A percentile compares a stretch with the other conserved stretches of the same genome.
phyloP scores from a whole-genome alignment of 768 basidiomycete genomes.

The Vararia minispora region DNA sequence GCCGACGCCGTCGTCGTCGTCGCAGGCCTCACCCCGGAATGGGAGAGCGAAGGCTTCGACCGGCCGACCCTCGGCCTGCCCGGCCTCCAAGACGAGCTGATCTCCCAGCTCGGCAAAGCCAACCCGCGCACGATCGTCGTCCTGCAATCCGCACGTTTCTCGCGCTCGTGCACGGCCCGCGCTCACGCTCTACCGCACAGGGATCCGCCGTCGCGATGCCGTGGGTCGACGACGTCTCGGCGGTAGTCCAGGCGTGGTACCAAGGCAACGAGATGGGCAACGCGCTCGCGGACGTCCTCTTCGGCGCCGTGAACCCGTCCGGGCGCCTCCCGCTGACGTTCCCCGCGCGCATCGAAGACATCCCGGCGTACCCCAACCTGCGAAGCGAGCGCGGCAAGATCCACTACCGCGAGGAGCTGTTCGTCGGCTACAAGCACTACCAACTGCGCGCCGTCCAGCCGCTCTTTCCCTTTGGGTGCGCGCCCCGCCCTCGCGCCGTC shows the following conservation, averaged over 20 bases:
- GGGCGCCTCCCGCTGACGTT: conserved; percentile 52
- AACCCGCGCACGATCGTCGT: conserved; percentile 51
- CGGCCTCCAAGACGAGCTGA: conserved; percentile 47
- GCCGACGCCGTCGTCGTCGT: conserved; percentile 49
- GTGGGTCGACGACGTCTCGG: conserved; percentile 45
- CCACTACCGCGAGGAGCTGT: conserved; percentile 48
- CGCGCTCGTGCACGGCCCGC: not conserved
- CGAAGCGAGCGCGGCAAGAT: conserved; percentile 45
- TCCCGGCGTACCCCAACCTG: conserved; percentile 48
- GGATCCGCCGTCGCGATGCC: conserved; percentile 69
- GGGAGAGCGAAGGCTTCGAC: conserved; percentile 72
- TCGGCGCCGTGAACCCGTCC: conserved; percentile 48
- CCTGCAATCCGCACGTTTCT: conserved; percentile 44
- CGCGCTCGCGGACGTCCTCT: conserved; percentile 54
- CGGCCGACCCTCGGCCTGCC: conserved; percentile 50
- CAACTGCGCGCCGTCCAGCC: conserved; percentile 40
- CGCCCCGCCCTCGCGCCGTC: not conserved
- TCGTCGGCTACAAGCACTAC: conserved; percentile 64
- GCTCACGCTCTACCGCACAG: conserved; percentile 20
- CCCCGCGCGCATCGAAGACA: conserved; percentile 48
- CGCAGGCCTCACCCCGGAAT: conserved; percentile 55
- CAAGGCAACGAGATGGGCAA: conserved; percentile 56
- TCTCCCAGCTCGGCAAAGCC: conserved; percentile 35
- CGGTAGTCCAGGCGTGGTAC: conserved; percentile 55
- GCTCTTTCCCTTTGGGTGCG: conserved; percentile 60